A percentile compares a stretch with the other conserved stretches of the same genome.
Evolutionary conservation across 2,329 filamentous ascomycete genomes (phyloP).

Genomic region (Colletotrichum shisoi): DNA sequence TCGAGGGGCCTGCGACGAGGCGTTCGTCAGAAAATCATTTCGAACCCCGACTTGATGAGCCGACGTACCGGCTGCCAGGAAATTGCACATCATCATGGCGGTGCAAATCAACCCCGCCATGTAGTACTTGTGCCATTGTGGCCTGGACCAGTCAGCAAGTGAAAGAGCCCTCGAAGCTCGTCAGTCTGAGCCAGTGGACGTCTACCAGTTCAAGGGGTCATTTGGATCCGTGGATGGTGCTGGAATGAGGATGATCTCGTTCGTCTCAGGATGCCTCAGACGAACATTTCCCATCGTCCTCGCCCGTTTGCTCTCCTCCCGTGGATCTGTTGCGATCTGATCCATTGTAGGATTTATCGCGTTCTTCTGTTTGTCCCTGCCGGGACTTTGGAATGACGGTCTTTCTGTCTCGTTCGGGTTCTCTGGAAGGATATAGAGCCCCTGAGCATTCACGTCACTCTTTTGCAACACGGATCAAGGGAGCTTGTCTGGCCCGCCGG

Average conservation of each 20-base stretch:
- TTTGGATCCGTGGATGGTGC: conserved; percentile 57
- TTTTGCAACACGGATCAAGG: conserved; percentile 18
- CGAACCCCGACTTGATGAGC: background rate
- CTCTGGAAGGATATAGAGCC: conserved; percentile 12
- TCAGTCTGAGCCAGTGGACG: conserved; percentile 26
- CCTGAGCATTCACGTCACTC: conserved; percentile 3
- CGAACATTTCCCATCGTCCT: conserved; percentile 54
- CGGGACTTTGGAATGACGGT: background rate
- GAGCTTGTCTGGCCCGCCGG: background rate
- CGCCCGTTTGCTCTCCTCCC: conserved; percentile 25
- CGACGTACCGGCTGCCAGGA: conserved; percentile 59
- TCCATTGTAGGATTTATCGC: conserved; percentile 10
- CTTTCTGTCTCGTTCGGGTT: background rate
- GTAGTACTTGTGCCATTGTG: conserved; percentile 58
- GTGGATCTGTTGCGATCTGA: background rate
- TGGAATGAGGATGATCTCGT: conserved; percentile 59
- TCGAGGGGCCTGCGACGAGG: conserved; percentile 51
- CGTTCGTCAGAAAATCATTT: conserved; percentile 11
- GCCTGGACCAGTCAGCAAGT: conserved; percentile 45
- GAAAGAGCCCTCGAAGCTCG: background rate
- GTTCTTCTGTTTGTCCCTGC: background rate
- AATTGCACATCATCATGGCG: conserved; percentile 65
- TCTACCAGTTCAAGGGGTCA: conserved; percentile 61
- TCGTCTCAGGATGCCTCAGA: conserved; percentile 53
- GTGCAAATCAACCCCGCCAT: conserved; percentile 59